A percentile compares a stretch with the other conserved stretches of the same genome.
Conservation (phyloP, 768 basidiomycete genomes). For the Trametes coccinea region DNA sequence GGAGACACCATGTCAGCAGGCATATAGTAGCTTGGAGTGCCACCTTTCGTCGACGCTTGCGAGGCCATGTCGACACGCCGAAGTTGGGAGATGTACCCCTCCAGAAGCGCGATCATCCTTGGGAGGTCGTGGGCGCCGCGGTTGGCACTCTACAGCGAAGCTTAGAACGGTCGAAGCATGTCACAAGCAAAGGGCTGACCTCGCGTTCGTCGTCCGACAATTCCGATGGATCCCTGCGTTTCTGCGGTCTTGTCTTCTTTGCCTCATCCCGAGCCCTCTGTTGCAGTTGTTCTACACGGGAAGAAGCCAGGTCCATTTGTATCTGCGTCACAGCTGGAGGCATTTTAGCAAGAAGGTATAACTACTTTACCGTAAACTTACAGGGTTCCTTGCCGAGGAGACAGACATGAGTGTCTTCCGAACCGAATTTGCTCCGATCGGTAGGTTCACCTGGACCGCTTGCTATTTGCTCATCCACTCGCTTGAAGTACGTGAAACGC, state of each 20-base stretch:
- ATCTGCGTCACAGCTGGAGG: slow-evolving; percentile 58
- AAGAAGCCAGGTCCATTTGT: slow-evolving; percentile 59
- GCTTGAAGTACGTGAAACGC: slow-evolving; percentile 79
- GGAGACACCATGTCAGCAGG: slow-evolving; percentile 67
- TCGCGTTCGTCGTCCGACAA: neutral
- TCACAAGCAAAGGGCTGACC: neutral
- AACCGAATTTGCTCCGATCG: slow-evolving; percentile 77
- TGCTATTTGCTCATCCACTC: slow-evolving; percentile 38
- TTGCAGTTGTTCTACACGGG: slow-evolving; percentile 54
- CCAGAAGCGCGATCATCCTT: slow-evolving; percentile 61
- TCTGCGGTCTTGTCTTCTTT: neutral
- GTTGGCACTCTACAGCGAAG: neutral
- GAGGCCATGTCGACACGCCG: slow-evolving; percentile 44
- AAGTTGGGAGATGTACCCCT: slow-evolving; percentile 61
- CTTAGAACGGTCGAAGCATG: neutral
- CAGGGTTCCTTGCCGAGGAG: slow-evolving; percentile 72
- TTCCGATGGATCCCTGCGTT: neutral
- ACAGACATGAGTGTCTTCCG: slow-evolving; percentile 81
- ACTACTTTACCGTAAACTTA: slow-evolving; percentile 37
- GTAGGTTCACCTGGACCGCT: slow-evolving; percentile 41
- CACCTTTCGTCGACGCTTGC: slow-evolving; percentile 25
- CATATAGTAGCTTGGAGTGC: slow-evolving; percentile 52
- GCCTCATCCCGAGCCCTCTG: slow-evolving; percentile 13
- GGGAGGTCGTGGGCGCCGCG: slow-evolving; percentile 21
- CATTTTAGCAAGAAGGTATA: neutral